Evolutionary conservation across 192 early-diverging fungal genomes (phyloP), one percentile per base, ranked within the genome.

Genomic region (Coemansia sp.): DNA sequence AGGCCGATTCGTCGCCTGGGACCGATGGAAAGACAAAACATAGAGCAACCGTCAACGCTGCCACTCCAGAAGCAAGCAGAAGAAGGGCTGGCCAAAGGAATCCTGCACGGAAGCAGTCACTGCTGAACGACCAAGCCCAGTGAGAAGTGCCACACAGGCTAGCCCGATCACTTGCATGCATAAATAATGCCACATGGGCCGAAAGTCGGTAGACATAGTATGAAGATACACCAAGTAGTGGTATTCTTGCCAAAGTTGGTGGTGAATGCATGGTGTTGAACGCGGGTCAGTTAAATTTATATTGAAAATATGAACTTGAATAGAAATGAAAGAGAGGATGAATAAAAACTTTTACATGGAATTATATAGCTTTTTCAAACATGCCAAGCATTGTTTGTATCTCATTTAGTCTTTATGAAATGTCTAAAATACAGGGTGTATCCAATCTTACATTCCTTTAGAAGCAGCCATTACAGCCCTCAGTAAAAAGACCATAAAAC

Each of bases 41-140:
- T 9, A 55, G 0, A 11, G 23, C 13, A 34, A 55, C 3, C 8
- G 14, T 5, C 5, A 17, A 13, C 9, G 32, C 53, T 29, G 53
- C 15, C 0, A 34, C 13, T 5, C 53, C 53, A 55, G 23, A 29
- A 55, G 25, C 25, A 17, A 55, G 53, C 9, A 55, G 9, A 13
- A 55, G 22, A 25, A 55, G 40, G 3, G 50, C 32, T 17, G 76
- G 70, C 76, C 76, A 79, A 6, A 42, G 40, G 15, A 73, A 40
- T 9, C 76, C 76, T 9, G 66, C 48, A 5, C 76, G 76, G 43
- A 64, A 62, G 38, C 76, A 79, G 38, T 73, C 76, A 66, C 36
- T 66, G 38, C 38, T 14, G 5, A 76, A 61, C n/a, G 54, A 8
- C 49, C 22, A 55, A 22, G 57, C 63, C 59, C 53, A 55, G 25